Conservation (phyloP, 2,329 filamentous ascomycete genomes). For the Fusarium penzigii region DNA sequence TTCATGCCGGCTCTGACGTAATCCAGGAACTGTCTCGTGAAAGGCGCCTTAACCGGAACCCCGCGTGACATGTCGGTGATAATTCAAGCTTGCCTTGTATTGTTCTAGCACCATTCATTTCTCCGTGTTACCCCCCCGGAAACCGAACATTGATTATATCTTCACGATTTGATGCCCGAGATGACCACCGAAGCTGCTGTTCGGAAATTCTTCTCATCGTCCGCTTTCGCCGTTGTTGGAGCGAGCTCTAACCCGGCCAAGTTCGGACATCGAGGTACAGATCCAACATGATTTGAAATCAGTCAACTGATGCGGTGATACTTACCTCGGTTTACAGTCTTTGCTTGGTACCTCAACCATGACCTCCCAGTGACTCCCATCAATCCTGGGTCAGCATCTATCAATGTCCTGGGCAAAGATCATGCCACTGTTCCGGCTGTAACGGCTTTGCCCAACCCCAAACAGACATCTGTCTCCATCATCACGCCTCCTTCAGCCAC, state of each 20-base stretch:
- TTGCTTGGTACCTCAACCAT: conserved; percentile 84
- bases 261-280: conserved; percentile 81
- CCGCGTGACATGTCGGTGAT: conserved; percentile 18
- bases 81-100: conserved; percentile 11
- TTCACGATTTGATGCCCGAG: conserved; percentile 43
- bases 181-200: conserved; percentile 72
- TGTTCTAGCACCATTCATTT: conserved; percentile 1
- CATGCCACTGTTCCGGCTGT: conserved; percentile 69
- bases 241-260: conserved; percentile 83
- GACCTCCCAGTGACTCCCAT: conserved; percentile 77
- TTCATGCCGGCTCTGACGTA: not conserved
- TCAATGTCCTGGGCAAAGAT: conserved; percentile 59
- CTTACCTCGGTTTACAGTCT: conserved; percentile 56
- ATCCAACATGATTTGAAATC: not conserved
- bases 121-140: not conserved
- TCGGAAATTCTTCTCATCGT: conserved; percentile 76
- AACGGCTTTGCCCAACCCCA: conserved; percentile 63
- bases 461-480: conserved; percentile 75
- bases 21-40: conserved; percentile 9
- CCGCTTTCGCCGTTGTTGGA: conserved; percentile 84
- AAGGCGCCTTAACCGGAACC: conserved; percentile 21
- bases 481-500: conserved; percentile 86
- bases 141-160: not conserved
- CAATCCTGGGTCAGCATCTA: conserved; percentile 70
- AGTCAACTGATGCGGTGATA: not conserved